phyloP scores from a whole-genome alignment of 768 basidiomycete genomes.

The Lactifluus piperatus region DNA sequence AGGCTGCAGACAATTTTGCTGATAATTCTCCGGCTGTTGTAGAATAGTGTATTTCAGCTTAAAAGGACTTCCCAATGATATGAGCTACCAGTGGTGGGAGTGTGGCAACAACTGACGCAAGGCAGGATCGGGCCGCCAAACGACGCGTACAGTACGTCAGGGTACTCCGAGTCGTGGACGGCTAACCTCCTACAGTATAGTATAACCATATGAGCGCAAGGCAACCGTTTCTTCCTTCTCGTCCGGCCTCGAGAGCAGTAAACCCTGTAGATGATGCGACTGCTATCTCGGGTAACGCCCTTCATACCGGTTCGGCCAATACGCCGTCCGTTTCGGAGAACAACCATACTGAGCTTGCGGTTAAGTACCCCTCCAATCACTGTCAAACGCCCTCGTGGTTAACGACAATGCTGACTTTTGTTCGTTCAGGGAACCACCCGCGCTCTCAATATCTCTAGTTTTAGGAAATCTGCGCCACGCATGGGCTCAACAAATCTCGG shows the following conservation, averaged over 20 bases:
- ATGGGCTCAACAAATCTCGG: not conserved
- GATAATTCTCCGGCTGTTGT: constrained; percentile 13
- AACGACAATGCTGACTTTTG: not conserved
- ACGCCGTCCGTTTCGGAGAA: not conserved
- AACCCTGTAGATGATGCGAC: not conserved
- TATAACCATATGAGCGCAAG: constrained; percentile 13
- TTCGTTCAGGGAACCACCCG: not conserved
- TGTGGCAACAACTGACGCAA: too few relatives aligned
- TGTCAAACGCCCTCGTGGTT: not conserved
- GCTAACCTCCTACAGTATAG: too few relatives aligned
- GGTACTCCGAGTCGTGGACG: too few relatives aligned
- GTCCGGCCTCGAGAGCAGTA: constrained; percentile 7
- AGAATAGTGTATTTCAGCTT: constrained; percentile 1
- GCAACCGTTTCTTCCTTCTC: constrained; percentile 14
- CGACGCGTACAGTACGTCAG: too few relatives aligned
- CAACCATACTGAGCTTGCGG: not conserved
- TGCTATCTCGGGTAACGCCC: not conserved
- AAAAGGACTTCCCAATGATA: not conserved
- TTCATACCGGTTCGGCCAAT: not conserved
- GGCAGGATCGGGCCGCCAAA: not conserved
- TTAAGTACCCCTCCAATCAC: not conserved
- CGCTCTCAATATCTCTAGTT: constrained; percentile 6
- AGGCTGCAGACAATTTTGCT: constrained; percentile 33
- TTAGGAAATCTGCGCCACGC: constrained; percentile 3
- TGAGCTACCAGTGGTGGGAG: too few relatives aligned